phyloP scores from a whole-genome alignment of 2,329 filamentous ascomycete species.

The Trichoderma koningii region DNA sequence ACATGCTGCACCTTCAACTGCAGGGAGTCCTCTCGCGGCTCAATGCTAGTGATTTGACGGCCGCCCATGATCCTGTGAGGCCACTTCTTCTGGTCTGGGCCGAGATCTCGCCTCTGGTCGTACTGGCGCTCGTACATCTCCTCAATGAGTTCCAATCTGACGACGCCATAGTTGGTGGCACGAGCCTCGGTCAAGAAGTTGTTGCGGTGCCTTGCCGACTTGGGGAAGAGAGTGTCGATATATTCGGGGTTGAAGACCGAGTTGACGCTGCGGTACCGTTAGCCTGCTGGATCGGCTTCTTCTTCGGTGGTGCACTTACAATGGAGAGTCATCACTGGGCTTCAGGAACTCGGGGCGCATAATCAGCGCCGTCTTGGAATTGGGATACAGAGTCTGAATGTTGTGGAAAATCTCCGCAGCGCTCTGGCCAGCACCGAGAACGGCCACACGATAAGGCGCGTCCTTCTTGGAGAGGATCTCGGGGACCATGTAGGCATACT shows the following conservation, averaged over 20 bases:
- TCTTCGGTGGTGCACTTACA: conserved; percentile 57
- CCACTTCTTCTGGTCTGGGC: conserved; percentile 71
- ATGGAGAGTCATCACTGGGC: conserved; percentile 93
- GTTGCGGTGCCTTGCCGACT: conserved; percentile 63
- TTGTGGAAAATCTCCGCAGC: conserved; percentile 96
- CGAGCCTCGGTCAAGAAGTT: conserved; percentile 67
- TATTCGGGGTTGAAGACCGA: conserved; percentile 92
- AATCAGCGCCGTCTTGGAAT: conserved; percentile 73
- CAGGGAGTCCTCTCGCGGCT: conserved; percentile 54
- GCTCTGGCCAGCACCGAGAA: conserved; percentile 88
- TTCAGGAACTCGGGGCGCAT: conserved; percentile 82
- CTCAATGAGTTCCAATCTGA: conserved; percentile 87
- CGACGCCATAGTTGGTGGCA: conserved; percentile 92
- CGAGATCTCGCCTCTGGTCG: conserved; percentile 73
- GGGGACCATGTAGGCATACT: conserved; percentile 70
- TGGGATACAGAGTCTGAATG: conserved; percentile 78
- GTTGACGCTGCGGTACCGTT: conserved; percentile 69
- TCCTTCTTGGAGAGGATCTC: conserved; percentile 59
- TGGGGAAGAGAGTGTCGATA: conserved; percentile 74
- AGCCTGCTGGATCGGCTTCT: conserved; percentile 28
- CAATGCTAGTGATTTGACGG: conserved; percentile 66
- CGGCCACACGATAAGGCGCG: conserved; percentile 71
- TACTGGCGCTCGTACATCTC: conserved; percentile 86
- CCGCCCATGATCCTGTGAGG: conserved; percentile 76
- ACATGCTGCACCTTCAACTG: conserved; percentile 60